Evolutionary conservation across 352 stramenopile genomes (phyloP), one percentile per base, ranked within the genome.

Genomic region (Phytophthora constricta): DNA sequence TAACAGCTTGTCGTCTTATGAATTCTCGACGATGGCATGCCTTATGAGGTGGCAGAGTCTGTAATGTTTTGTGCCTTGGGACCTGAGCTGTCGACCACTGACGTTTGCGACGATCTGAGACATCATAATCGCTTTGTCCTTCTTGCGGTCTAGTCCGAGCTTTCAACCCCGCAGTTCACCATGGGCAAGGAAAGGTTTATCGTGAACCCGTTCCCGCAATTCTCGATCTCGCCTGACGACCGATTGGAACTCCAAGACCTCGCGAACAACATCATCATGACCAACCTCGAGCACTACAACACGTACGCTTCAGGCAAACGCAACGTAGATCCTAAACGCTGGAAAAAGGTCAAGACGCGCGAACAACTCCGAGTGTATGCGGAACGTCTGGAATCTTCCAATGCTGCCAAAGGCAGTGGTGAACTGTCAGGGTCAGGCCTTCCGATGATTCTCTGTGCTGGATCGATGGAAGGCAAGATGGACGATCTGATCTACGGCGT

Each of bases 401-500:
- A 37, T 11, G 8, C n/a, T 14, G 14, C 7, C 5, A 46, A n/a
- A n/a, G n/a, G n/a, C 31, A 37, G 7, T 7, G 31, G 13, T 13
- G 31, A 11, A 37, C 31, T 37, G 31, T 37, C 31, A 7, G 31
- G 31, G 31, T 52, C 58, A 1, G 41, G 49, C 1, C 61, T 72
- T 16, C 42, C 63, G 11, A 31, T 49, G 13, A 16, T 77, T 25
- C 52, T 62, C 20, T 42, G 58, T 4, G 42, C 68, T 33, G 65
- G 70, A n/a, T 23, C 65, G 5, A 22, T 72, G 28, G 37, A 39
- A 0, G 69, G 65, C 2, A 60, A 39, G 20, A 25, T 80, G 5
- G 65, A 78, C 31, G 69, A 80, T 19, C 43, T 57, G 39, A 68
- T 80, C 64, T 78, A 67, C 56, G 72, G 72, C 5, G n/a, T 63